These are phyloP conservation scores for Fraxinus sp. DNA, from an alignment of 305 asterid genomes.

Conservation along the genomic window DNA sequence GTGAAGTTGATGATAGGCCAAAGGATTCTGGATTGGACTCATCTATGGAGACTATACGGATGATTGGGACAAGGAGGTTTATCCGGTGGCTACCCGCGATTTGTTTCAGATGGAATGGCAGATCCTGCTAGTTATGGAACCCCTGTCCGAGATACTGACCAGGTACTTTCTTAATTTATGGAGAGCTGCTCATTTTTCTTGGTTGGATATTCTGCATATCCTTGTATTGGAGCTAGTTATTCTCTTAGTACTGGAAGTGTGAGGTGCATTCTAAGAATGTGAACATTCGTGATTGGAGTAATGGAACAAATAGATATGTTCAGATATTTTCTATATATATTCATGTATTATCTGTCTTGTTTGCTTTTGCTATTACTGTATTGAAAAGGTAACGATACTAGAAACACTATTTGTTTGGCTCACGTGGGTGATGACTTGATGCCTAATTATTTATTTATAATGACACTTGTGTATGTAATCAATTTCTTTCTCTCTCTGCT, in stretches of 20 bases:
- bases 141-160: conserved; percentile 83
- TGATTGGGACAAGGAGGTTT: conserved; percentile 42
- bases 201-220: neutral
- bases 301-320: neutral
- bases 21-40: conserved; percentile 44
- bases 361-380: neutral
- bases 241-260: neutral
- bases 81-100: conserved; percentile 52
- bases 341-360: neutral
- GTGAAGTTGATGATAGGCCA: conserved; percentile 62
- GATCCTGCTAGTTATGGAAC: conserved; percentile 83
- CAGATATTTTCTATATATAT: neutral
- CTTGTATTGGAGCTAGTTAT: neutral
- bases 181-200: neutral
- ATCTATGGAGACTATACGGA: conserved; percentile 71
- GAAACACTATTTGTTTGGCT: neutral
- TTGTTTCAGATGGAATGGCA: conserved; percentile 99
- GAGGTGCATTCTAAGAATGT: neutral
- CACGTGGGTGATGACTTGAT: neutral
- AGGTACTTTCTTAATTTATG: conserved; percentile 37
- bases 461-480: neutral
- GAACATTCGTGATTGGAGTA: neutral
- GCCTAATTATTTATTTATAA: neutral
- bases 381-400: neutral
- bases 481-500: no score